phyloP scores from a whole-genome alignment of 2,329 filamentous ascomycete genomes.

The Hypoxylon rubiginosum region DNA sequence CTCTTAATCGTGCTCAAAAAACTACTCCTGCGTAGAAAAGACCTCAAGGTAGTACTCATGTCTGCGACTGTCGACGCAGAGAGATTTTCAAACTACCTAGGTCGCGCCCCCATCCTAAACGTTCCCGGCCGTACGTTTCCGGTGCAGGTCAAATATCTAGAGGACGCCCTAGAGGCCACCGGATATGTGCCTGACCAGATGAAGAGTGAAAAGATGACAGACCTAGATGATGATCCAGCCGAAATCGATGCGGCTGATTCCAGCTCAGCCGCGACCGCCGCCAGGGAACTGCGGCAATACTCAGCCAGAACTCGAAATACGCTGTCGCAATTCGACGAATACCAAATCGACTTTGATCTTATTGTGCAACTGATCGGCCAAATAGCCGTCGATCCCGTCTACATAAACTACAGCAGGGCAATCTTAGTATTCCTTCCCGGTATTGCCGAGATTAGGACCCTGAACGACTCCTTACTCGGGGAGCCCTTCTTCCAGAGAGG shows the following conservation, averaged over 20 bases:
- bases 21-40: constrained; percentile 79
- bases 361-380: constrained; percentile 82
- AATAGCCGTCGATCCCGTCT: constrained; percentile 77
- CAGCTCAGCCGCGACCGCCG: constrained; percentile 65
- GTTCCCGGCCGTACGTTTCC: constrained; percentile 96
- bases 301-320: constrained; percentile 81
- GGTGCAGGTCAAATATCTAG: constrained; percentile 87
- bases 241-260: constrained; percentile 66
- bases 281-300: constrained; percentile 78
- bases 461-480: constrained; percentile 87
- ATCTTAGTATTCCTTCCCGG: constrained; percentile 96
- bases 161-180: constrained; percentile 92
- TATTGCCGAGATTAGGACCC: constrained; percentile 88
- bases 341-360: constrained; percentile 89
- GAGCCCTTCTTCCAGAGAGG: constrained; percentile 80
- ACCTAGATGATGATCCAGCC: constrained; percentile 72
- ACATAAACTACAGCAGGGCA: constrained; percentile 84
- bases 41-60: constrained; percentile 95
- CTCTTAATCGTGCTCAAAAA: constrained; percentile 91
- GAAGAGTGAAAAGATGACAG: constrained; percentile 67
- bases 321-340: constrained; percentile 86
- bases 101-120: constrained; percentile 85
- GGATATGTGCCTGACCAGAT: constrained; percentile 74
- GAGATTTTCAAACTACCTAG: constrained; percentile 89
- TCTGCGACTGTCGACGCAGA: constrained; percentile 96